A percentile compares a stretch with the other conserved stretches of the same genome.
Evolutionary conservation across 1,139 yeast genomes (phyloP).

Genomic region (Scheffersomyces illinoinensis): DNA sequence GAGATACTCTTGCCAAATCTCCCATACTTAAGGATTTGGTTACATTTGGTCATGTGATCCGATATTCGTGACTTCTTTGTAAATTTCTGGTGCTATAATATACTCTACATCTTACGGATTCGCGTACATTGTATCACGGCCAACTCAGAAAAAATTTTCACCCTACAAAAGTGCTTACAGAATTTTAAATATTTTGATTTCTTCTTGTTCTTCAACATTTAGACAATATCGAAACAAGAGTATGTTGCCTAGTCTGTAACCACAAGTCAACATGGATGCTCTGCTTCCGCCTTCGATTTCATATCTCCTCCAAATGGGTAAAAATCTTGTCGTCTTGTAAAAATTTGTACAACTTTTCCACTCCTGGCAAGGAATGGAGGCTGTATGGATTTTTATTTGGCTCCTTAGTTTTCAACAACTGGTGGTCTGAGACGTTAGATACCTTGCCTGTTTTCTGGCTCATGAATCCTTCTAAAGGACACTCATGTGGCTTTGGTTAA

Average conservation of each 20-base stretch:
- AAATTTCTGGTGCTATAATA: neutral
- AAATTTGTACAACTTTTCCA: constrained; percentile 2
- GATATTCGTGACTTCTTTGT: neutral
- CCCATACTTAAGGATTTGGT: neutral
- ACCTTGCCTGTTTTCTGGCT: constrained; percentile 27
- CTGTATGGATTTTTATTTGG: constrained; percentile 1
- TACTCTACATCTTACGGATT: neutral
- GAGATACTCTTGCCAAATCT: neutral
- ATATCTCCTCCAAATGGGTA: constrained; percentile 5
- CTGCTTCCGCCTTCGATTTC: neutral
- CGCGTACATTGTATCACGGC: neutral
- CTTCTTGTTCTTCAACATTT: neutral
- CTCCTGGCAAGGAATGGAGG: neutral
- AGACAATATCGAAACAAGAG: neutral
- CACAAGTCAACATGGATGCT: constrained; percentile 1
- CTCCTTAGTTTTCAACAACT: constrained; percentile 6
- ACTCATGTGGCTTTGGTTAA: constrained; percentile 36
- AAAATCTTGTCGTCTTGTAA: constrained; percentile 20
- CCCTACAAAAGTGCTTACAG: neutral
- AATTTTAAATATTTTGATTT: no score
- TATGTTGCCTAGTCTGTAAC: neutral
- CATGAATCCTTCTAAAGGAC: constrained; percentile 40
- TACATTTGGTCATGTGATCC: constrained; percentile 1
- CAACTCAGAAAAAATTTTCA: neutral
- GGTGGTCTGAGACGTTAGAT: constrained; percentile 29